These are phyloP conservation scores for Trifolium repens DNA, from an alignment of 306 rosid species.

Conservation along the genomic window DNA sequence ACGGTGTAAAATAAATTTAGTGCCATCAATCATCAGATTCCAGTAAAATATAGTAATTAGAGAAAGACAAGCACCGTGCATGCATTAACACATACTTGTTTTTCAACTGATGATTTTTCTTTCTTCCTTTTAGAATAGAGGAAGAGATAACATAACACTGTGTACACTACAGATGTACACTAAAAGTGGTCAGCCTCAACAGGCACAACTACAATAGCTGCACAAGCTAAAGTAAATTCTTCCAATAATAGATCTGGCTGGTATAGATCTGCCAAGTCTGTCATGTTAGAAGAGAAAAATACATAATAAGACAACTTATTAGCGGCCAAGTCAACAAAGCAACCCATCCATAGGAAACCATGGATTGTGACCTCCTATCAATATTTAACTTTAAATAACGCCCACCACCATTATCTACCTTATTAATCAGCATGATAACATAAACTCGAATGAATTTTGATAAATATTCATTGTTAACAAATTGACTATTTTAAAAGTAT, in stretches of 20 bases:
- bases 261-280: slow-evolving; percentile 27
- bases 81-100: slow-evolving; percentile 5
- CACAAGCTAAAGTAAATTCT: slow-evolving; percentile 30
- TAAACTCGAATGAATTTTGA: neutral
- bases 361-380: slow-evolving; percentile 26
- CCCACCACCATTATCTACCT: slow-evolving; percentile 22
- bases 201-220: slow-evolving; percentile 20
- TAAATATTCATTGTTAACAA: slow-evolving; percentile 15
- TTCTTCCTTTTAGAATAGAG: slow-evolving; percentile 36
- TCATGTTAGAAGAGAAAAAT: slow-evolving; percentile 23
- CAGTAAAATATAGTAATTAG: slow-evolving; percentile 13
- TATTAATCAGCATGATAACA: slow-evolving; percentile 6
- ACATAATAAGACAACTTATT: slow-evolving; percentile 16
- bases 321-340: slow-evolving; percentile 15
- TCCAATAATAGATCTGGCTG: slow-evolving; percentile 30
- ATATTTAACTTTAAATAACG: slow-evolving; percentile 26
- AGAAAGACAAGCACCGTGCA: slow-evolving; percentile 7
- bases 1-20: slow-evolving; percentile 42
- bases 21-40: slow-evolving; percentile 37
- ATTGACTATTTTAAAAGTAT: slow-evolving; percentile 19
- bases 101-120: slow-evolving; percentile 17
- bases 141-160: slow-evolving; percentile 26
- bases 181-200: slow-evolving; percentile 23
- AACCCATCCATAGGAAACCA: slow-evolving; percentile 18
- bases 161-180: neutral